Evolutionary conservation across 345 rosid genomes (phyloP).

Genomic region (Eutrema yunnanense): DNA sequence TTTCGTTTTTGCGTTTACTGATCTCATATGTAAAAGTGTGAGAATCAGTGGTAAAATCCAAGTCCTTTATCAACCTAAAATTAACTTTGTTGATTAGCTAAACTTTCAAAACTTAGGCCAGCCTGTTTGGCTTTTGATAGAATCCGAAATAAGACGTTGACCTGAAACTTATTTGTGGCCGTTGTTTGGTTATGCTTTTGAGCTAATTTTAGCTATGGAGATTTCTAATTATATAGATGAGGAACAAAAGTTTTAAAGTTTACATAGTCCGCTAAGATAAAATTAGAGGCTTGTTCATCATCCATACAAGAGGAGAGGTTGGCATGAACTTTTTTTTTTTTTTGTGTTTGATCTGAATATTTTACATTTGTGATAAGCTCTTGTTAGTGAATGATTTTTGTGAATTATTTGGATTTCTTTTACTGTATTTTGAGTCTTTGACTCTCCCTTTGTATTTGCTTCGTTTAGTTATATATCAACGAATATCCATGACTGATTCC

Average conservation of each 20-base stretch:
- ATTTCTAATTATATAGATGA: slow-evolving; percentile 19
- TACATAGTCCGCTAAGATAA: neutral
- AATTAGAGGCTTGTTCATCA: slow-evolving; percentile 4
- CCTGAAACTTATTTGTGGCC: slow-evolving; percentile 22
- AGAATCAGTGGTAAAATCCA: neutral
- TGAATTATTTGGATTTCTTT: neutral
- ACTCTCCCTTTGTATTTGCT: neutral
- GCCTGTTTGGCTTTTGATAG: slow-evolving; percentile 5
- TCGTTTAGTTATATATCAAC: neutral
- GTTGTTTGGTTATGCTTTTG: slow-evolving; percentile 15
- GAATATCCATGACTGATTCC: neutral
- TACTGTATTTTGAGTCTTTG: neutral
- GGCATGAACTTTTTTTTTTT: neutral
- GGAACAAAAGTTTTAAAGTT: neutral
- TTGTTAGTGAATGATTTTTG: neutral
- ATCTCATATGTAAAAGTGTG: neutral
- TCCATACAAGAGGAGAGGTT: slow-evolving; percentile 11
- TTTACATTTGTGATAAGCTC: neutral
- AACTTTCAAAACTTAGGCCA: neutral
- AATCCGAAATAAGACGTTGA: slow-evolving; percentile 21
- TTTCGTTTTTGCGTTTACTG: neutral
- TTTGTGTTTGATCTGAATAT: neutral
- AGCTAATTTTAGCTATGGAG: slow-evolving; percentile 23
- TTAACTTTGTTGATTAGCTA: neutral
- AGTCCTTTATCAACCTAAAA: neutral